Conservation (phyloP, 768 basidiomycete genomes). For the Tylopilus vinaceipallidus region DNA sequence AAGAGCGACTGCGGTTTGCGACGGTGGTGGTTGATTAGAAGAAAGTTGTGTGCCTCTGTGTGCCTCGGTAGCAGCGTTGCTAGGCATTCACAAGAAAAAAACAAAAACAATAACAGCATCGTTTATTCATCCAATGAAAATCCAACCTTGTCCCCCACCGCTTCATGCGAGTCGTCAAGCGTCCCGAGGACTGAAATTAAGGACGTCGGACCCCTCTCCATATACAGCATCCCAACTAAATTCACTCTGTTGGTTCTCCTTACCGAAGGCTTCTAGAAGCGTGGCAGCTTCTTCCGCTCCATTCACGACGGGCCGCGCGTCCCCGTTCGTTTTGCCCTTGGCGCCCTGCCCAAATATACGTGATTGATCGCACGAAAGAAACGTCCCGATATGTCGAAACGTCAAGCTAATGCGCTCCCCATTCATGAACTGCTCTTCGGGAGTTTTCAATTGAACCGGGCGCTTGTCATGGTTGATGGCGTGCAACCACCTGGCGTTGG, state of each 20-base stretch:
- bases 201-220: slow-evolving; percentile 66
- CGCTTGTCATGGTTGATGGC: slow-evolving; percentile 78
- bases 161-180: slow-evolving; percentile 14
- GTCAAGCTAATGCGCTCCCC: slow-evolving; percentile 78
- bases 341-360: slow-evolving; percentile 76
- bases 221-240: slow-evolving; percentile 72
- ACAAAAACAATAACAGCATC: slow-evolving; percentile 24
- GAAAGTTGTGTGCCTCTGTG: background rate
- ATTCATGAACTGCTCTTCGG: slow-evolving; percentile 50
- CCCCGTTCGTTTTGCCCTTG: slow-evolving; percentile 54
- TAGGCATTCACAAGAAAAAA: slow-evolving; percentile 19
- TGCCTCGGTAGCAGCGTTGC: slow-evolving; percentile 19
- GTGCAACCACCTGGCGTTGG: slow-evolving; percentile 75
- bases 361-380: slow-evolving; percentile 49
- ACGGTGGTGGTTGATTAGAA: background rate
- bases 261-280: slow-evolving; percentile 64
- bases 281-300: slow-evolving; percentile 47
- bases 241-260: slow-evolving; percentile 65
- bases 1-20: background rate
- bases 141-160: slow-evolving; percentile 12
- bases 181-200: slow-evolving; percentile 45
- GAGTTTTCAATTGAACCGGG: slow-evolving; percentile 47
- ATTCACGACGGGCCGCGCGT: slow-evolving; percentile 52
- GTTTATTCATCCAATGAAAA: slow-evolving; percentile 22
- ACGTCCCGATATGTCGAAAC: slow-evolving; percentile 77